Base-by-base conservation (phyloP, 352 stramenopile species). In the Thraustochytrium striatum region DNA sequence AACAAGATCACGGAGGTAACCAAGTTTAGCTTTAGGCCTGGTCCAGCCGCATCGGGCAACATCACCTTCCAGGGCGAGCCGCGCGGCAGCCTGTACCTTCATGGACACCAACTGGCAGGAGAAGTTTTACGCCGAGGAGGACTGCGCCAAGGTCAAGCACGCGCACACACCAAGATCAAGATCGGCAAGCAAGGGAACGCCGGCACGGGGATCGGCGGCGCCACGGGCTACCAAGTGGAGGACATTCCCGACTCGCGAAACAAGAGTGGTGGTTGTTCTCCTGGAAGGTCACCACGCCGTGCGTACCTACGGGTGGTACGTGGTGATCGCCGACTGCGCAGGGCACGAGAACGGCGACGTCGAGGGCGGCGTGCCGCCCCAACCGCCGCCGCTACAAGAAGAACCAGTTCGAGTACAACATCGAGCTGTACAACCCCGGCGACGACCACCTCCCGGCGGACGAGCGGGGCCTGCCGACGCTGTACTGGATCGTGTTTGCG, bases 21-120 rank as follows among this genome's bases (percentile, higher is more conserved):
- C 25, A 75, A 80, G 38, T 80, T 80, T 41, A 80, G 70, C 32
- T 80, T 72, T 35, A 52, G 58, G 1, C 55, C 55, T 28, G 70
- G 70, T 7, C n/a, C n/a, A n/a, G n/a, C n/a, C n/a, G n/a, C n/a
- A n/a, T 11, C 38, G 35, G 70, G 70, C 1, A 80, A 69, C 35
- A 28, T 80, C 57, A 75, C 58, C n/a, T 80, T 57, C 47, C 30
- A 28, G 11, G 57, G 43, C 36, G 38, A 69, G 41, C 70, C 55
- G 1, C 38, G 58, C 21, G 70, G 70, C 2, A 59, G 33, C 28
- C n/a, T 80, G 36, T 80, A 80, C 28, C n/a, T 80, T 80, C 38
- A 80, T 80, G 70, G 70, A 80, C 36, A 80, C 70, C 9, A 80
- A 80, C 57, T 80, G 70, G 70, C 41, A 72, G 11, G 58, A 69